Evolutionary conservation across 257 asterid genomes (phyloP).

Genomic region (Ocimum tenuiflorum): DNA sequence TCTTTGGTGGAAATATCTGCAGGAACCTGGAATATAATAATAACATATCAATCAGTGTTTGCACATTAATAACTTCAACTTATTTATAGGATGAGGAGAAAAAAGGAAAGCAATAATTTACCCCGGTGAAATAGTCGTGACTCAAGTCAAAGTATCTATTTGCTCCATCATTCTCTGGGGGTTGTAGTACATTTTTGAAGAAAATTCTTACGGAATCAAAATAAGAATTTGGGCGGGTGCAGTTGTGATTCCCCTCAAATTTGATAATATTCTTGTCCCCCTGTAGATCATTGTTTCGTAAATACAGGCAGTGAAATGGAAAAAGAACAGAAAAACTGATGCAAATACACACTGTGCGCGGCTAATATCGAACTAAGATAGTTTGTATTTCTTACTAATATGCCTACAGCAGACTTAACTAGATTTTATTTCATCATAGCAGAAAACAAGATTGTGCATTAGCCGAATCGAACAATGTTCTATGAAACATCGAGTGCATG

Average conservation of each 20-base stretch:
- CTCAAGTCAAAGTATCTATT: constrained; percentile 48
- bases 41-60: constrained; percentile 1
- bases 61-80: not conserved
- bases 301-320: not conserved
- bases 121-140: constrained; percentile 55
- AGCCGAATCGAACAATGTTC: not conserved
- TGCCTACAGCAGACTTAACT: not conserved
- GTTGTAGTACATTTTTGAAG: constrained; percentile 85
- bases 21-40: constrained; percentile 56
- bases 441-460: not conserved
- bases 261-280: constrained; percentile 92
- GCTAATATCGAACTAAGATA: not conserved
- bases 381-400: not conserved
- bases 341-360: not conserved
- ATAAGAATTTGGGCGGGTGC: constrained; percentile 91
- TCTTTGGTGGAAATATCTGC: constrained; percentile 58
- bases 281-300: constrained; percentile 28
- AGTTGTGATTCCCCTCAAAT: constrained; percentile 95
- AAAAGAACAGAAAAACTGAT: not conserved
- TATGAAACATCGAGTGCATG: not conserved
- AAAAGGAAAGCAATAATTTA: constrained; percentile 19
- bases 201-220: constrained; percentile 92
- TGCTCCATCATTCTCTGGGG: constrained; percentile 61
- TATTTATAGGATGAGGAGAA: not conserved
- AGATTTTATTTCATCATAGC: not conserved